Conservation (phyloP, 1,284 basidiomycete species). For the Fomitopsis palustris region DNA sequence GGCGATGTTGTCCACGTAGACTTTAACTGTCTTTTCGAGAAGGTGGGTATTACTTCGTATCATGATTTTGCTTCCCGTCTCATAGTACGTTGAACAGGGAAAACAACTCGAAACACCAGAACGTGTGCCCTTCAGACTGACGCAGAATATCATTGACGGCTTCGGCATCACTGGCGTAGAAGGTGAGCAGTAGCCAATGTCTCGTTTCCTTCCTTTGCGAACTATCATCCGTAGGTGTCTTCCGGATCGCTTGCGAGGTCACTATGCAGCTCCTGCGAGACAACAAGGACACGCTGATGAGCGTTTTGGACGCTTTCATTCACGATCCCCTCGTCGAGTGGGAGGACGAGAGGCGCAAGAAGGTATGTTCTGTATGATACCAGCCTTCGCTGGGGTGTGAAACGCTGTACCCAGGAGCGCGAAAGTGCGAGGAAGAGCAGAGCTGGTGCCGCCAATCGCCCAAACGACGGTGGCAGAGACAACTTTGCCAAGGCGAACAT, state of each 20-base stretch:
- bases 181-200: conserved; percentile 42
- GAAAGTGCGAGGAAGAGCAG: conserved; percentile 28
- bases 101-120: conserved; percentile 90
- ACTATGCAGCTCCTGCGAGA: conserved; percentile 85
- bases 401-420: conserved; percentile 8
- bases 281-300: conserved; percentile 95
- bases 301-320: conserved; percentile 94
- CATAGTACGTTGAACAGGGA: conserved; percentile 49
- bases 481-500: conserved; percentile 30
- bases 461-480: conserved; percentile 19
- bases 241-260: conserved; percentile 91
- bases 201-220: neutral
- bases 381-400: neutral
- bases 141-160: conserved; percentile 92
- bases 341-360: conserved; percentile 73
- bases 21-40: conserved; percentile 98
- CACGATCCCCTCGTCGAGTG: conserved; percentile 98
- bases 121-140: conserved; percentile 92
- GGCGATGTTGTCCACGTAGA: conserved; percentile 98
- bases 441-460: neutral
- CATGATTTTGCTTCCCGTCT: neutral
- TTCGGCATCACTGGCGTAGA: conserved; percentile 94
- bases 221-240: conserved; percentile 59
- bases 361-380: conserved; percentile 33
- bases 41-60: conserved; percentile 42